Conservation (phyloP, 495 filamentous ascomycete genomes). For the Thermochaetoides thermophila region DNA sequence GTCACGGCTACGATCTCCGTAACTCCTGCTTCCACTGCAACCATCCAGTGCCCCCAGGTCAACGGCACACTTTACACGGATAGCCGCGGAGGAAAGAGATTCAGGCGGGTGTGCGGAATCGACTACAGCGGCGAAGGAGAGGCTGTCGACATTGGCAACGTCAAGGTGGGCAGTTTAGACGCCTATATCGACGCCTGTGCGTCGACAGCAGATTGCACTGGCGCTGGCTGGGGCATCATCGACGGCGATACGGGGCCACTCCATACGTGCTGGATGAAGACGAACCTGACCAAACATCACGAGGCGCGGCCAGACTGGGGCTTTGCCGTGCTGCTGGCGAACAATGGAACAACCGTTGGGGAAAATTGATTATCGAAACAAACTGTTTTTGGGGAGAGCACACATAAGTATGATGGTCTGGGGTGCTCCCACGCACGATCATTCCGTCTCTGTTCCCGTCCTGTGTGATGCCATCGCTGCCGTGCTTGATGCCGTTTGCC, state of each 20-base stretch:
- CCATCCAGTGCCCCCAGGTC: constrained; percentile 14
- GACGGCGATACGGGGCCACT: constrained; percentile 15
- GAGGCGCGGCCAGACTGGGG: constrained; percentile 29
- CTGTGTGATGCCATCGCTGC: too few species aligned
- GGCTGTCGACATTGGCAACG: constrained; percentile 19
- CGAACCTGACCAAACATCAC: constrained; percentile 33
- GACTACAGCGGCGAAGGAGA: constrained; percentile 20
- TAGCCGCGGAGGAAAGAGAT: constrained; percentile 12
- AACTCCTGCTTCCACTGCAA: not conserved
- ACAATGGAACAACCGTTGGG: too few species aligned
- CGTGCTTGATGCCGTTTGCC: too few species aligned
- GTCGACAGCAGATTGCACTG: constrained; percentile 14
- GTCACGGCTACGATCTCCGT: constrained; percentile 3
- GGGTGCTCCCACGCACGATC: too few species aligned
- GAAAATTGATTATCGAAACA: not conserved
- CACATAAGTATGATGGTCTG: too few species aligned
- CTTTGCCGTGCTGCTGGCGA: constrained; percentile 18
- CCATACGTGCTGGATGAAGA: constrained; percentile 37
- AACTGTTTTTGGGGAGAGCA: too few species aligned
- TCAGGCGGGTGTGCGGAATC: constrained; percentile 20
- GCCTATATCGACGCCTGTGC: constrained; percentile 23
- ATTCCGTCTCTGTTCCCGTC: too few species aligned
- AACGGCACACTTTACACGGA: constrained; percentile 21
- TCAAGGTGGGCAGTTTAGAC: constrained; percentile 13
- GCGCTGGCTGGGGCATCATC: constrained; percentile 22